These are phyloP conservation scores for Claviceps sorghi DNA, from an alignment of 2,329 filamentous ascomycete species.

Conservation along the genomic window DNA sequence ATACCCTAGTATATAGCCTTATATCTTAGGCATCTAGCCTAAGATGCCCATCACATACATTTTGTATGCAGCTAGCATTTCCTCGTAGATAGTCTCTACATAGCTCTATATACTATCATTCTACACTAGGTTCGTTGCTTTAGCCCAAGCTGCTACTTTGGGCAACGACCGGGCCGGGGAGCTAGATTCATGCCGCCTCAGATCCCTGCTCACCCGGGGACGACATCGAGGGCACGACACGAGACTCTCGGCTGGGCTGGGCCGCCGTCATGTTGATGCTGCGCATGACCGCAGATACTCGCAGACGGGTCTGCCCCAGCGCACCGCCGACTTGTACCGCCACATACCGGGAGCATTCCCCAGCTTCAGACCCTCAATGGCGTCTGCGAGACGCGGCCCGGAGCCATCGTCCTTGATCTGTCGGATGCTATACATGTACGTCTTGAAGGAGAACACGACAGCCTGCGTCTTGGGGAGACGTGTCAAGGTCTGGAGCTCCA, in stretches of 20 bases:
- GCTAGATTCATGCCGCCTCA: background rate
- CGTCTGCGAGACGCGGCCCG: conserved; percentile 31
- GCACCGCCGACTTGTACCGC: conserved; percentile 33
- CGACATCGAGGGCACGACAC: background rate
- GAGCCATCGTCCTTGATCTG: conserved; percentile 35
- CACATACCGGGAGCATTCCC: conserved; percentile 41
- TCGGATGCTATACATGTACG: conserved; percentile 33
- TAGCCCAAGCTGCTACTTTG: background rate
- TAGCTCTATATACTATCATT: no score
- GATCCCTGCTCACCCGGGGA: background rate
- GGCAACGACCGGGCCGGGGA: background rate
- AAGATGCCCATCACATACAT: no score
- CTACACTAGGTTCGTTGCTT: background rate
- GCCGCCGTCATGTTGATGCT: background rate
- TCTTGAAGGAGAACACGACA: conserved; percentile 42
- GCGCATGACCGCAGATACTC: conserved; percentile 26
- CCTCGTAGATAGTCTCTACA: no score
- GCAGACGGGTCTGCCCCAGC: conserved; percentile 33
- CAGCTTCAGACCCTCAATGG: conserved; percentile 34
- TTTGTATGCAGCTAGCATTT: no score
- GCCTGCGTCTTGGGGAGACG: conserved; percentile 31
- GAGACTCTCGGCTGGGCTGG: background rate
- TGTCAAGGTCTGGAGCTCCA: conserved; percentile 37
- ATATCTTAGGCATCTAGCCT: no score
- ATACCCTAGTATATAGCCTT: no score